Percentiles rank a stretch among this genome's conserved stretches.
Conservation (phyloP, 163 green algal species). For the Chlamydomonas reinhardtii region DNA sequence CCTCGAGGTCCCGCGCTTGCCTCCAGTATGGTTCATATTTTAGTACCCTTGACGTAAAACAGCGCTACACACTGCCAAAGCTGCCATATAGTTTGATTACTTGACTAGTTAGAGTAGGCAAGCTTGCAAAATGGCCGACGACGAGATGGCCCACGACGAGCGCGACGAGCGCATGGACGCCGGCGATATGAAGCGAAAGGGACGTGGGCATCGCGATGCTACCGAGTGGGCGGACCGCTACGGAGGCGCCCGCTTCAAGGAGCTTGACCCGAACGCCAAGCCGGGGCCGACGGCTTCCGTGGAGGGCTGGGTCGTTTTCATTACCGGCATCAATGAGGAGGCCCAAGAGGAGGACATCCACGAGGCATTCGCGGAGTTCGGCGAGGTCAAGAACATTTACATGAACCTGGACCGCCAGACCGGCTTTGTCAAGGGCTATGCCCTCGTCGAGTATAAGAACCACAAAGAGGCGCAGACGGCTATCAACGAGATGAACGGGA, state of each 20-base stretch:
- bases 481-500: constrained; percentile 86
- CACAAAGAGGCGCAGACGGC: constrained; percentile 87
- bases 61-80: no score
- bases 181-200: constrained; percentile 50
- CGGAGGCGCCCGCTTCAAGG: constrained; percentile 58
- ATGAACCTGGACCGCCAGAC: constrained; percentile 96
- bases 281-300: constrained; percentile 73
- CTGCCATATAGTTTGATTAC: no score
- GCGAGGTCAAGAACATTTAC: constrained; percentile 96
- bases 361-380: constrained; percentile 93
- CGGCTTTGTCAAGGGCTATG: constrained; percentile 95
- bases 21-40: no score
- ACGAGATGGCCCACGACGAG: constrained; percentile 49
- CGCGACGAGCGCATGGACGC: constrained; percentile 5
- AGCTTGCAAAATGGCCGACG: constrained; percentile 22
- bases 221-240: constrained; percentile 57
- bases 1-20: no score
- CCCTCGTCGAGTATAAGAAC: constrained; percentile 92
- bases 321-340: constrained; percentile 95
- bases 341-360: constrained; percentile 93
- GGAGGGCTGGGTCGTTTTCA: constrained; percentile 96
- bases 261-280: constrained; percentile 57
- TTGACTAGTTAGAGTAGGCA: no score
- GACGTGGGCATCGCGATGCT: constrained; percentile 59
- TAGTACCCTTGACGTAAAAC: no score